These are phyloP conservation scores for Coemansia sp. DNA, from an alignment of 192 early-diverging fungal species.

Conservation along the genomic window DNA sequence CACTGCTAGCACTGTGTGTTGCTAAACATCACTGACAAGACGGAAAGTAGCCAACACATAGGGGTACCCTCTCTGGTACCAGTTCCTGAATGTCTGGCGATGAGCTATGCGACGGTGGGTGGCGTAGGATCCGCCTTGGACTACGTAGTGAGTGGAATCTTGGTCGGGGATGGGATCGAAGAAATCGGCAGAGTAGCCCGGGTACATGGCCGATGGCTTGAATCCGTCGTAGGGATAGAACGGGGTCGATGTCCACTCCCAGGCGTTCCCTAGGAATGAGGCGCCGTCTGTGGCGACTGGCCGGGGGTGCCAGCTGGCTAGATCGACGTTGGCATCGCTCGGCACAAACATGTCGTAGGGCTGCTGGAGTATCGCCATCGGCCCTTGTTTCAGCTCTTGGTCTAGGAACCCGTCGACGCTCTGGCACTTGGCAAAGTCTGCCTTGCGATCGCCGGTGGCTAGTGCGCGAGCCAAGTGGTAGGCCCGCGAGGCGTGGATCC, in stretches of 20 bases:
- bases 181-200: constrained; percentile 89
- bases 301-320: constrained; percentile 64
- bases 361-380: not conserved
- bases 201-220: constrained; percentile 65
- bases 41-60: constrained; percentile 82
- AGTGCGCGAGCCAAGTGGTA: constrained; percentile 26
- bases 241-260: constrained; percentile 80
- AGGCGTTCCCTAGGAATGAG: constrained; percentile 55
- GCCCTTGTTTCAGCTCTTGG: constrained; percentile 4
- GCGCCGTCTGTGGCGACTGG: constrained; percentile 25
- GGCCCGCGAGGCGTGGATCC: constrained; percentile 48
- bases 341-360: constrained; percentile 35
- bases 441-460: constrained; percentile 2
- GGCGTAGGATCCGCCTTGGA: constrained; percentile 84
- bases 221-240: constrained; percentile 65
- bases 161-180: constrained; percentile 64
- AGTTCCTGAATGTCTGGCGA: constrained; percentile 78
- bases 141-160: constrained; percentile 67
- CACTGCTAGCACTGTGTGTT: not conserved
- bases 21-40: constrained; percentile 12
- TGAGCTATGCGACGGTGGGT: constrained; percentile 75
- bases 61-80: constrained; percentile 86
- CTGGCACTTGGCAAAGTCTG: not conserved
- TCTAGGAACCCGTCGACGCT: constrained; percentile 17
- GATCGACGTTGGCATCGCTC: constrained; percentile 63